Base-by-base conservation (phyloP, 495 filamentous ascomycete genomes). In the Extremus antarcticus region DNA sequence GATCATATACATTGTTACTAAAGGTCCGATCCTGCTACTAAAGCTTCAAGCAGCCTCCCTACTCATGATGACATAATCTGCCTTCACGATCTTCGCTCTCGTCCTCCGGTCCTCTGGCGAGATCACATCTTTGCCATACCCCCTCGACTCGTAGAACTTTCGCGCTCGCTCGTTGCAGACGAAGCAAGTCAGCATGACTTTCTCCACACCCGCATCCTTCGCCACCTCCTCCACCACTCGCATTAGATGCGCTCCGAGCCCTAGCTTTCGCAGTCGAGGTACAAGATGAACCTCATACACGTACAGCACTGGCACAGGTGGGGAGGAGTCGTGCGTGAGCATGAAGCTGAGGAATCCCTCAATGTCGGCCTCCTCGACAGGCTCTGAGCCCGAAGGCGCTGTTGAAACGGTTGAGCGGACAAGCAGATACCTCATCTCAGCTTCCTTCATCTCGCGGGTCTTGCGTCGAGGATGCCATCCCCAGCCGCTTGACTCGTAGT, bases 101-200 rank as follows among this genome's bases (percentile, higher is more conserved):
- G 55, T 51, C 59, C 20, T 46, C 1, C 54, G 55, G 15, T 51
- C 58, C 41, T 47, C 46, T 10, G 61, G 61, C 17, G 47, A 53
- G 16, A n/a, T 22, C 2, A 24, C 55, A 47, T 64, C 58, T 54
- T 74, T 73, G 29, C 56, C 68, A 68, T 83, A 95, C 9, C 88
- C 89, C 22, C 79, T 58, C 65, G 73, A 76, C 57, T 72, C 65
- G 69, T 95, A 95, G 59, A 92, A 89, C 25, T 50, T 55, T 43
- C 76, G 58, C 2, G 77, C 90, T 20, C 62, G 68, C 51, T 60
- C 59, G 70, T 95, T 95, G 9, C 73, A 71, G 50, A 76, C 68
- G 63, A 92, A 94, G 51, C 87, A 85, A 2, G 89, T 92, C 68
- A 95, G 72, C 90, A 95, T 95, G 21, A 81, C 72, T 68, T 90